Evolutionary conservation across 1,139 yeast species (phyloP), one percentile per base, ranked within the genome.

Genomic region (Arxiozyma slooffiae): DNA sequence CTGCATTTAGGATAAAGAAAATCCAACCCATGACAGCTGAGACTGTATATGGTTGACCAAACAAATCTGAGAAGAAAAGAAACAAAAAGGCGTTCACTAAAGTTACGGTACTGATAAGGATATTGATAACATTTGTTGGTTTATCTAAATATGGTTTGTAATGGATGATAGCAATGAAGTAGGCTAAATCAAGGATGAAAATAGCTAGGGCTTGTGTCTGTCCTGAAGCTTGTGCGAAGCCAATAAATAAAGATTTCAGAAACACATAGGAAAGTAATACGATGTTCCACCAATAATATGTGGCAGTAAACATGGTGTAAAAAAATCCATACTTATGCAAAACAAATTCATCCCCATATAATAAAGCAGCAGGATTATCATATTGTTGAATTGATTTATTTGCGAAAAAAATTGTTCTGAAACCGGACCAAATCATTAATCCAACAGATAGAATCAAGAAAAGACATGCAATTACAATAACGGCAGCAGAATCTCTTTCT

Each of bases 21-120:
- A 85, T 76, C 82, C 90, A 81, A 1, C 88, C 95, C 87, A 85
- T 81, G 49, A 85, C 77, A 4, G 90, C 81, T 17, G 80, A 73
- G 17, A 82, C 92, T 17, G 75, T 75, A n/a, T 80, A 80, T 11
- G 82, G 77, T 67, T 83, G 88, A 43, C 81, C 81, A 63, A 82
- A 85, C 50, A 85, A 70, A 57, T 81, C 81, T 7, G 90, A 82
- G 63, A 83, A 85, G 69, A 85, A 85, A 51, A 83, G 67, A 67
- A 84, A 85, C 53, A 85, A 71, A 67, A 85, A 83, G 24, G 92
- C 81, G 66, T 85, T 85, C 51, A 84, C 59, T 14, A 85, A 76
- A 24, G 76, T 77, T 30, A 85, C 88, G 21, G 81, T 71, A 48
- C 82, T 74, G 66, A 83, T 81, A 63, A 78, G 67, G 57, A 82